Evolutionary conservation across 2,329 filamentous ascomycete genomes (phyloP).

Genomic region (Aspergillus phoenicis): DNA sequence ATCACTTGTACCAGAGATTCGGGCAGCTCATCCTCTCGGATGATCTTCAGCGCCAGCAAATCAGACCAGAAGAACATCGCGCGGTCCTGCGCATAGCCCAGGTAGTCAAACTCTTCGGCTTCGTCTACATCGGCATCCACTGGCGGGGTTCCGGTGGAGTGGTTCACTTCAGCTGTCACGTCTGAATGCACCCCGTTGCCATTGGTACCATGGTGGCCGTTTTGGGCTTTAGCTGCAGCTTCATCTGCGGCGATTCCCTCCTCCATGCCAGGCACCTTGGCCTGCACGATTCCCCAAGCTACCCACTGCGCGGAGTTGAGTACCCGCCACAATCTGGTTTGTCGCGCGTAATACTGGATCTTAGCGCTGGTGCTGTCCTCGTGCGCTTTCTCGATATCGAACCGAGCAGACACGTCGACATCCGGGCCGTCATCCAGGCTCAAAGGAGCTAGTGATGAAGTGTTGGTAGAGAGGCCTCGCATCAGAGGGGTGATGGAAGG

Average conservation of each 20-base stretch:
- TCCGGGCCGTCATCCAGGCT: slow-evolving; percentile 74
- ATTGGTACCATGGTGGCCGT: slow-evolving; percentile 9
- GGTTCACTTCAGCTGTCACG: slow-evolving; percentile 11
- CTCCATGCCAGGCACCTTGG: slow-evolving; percentile 76
- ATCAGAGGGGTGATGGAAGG: slow-evolving; percentile 42
- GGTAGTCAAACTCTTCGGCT: slow-evolving; percentile 85
- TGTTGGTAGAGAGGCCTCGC: slow-evolving; percentile 55
- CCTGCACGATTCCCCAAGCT: slow-evolving; percentile 95
- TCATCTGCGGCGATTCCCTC: slow-evolving; percentile 33
- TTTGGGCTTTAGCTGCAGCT: slow-evolving; percentile 22
- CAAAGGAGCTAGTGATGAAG: slow-evolving; percentile 62
- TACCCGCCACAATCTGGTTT: slow-evolving; percentile 81
- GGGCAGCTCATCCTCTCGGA: slow-evolving; percentile 75
- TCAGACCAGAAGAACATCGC: slow-evolving; percentile 96
- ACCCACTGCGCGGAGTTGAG: slow-evolving; percentile 91
- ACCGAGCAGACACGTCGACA: slow-evolving; percentile 53
- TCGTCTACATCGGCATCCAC: slow-evolving; percentile 56
- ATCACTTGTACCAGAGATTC: slow-evolving; percentile 63
- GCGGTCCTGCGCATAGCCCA: slow-evolving; percentile 86
- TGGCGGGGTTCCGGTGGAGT: slow-evolving; percentile 26
- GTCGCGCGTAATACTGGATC: slow-evolving; percentile 70
- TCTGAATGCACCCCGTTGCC: slow-evolving; percentile 13
- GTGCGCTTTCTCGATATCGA: slow-evolving; percentile 62
- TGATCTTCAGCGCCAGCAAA: slow-evolving; percentile 73
- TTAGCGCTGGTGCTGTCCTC: slow-evolving; percentile 68